Evolutionary conservation across 1,139 yeast species (phyloP).

Genomic region (Blastobotrys elegans): DNA sequence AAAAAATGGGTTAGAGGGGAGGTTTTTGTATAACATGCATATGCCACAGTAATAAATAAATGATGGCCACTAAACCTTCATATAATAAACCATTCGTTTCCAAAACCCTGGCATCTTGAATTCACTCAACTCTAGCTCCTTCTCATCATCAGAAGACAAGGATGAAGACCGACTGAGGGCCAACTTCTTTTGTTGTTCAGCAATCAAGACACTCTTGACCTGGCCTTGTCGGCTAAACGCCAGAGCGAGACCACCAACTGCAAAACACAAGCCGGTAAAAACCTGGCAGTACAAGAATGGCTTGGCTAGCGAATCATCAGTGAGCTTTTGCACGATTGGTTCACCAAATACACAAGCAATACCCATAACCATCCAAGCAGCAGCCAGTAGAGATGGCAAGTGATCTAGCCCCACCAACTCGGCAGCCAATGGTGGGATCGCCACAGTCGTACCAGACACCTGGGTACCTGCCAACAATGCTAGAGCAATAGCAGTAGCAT

Average conservation of each 20-base stretch:
- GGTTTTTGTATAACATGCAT: too few species aligned
- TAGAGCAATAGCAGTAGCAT: conserved; percentile 41
- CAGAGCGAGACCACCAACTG: conserved; percentile 25
- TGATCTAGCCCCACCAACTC: conserved; percentile 63
- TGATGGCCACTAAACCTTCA: conserved; percentile 8
- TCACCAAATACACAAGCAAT: conserved; percentile 51
- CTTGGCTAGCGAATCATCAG: neutral
- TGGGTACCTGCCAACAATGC: conserved; percentile 48
- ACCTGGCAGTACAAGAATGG: conserved; percentile 20
- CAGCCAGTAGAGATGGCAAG: conserved; percentile 37
- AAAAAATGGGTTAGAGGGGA: too few species aligned
- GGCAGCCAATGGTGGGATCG: conserved; percentile 47
- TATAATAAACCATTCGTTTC: neutral
- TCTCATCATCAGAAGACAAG: neutral
- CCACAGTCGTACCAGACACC: conserved; percentile 45
- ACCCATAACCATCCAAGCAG: conserved; percentile 60
- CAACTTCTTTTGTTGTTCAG: neutral
- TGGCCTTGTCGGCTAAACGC: conserved; percentile 20
- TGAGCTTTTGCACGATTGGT: conserved; percentile 50
- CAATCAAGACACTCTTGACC: neutral
- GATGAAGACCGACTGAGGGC: neutral
- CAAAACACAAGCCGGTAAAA: conserved; percentile 30
- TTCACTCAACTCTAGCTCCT: neutral
- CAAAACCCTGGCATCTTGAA: neutral
- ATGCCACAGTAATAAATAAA: too few species aligned